Conservation (phyloP, 108 stramenopile genomes). For the Fistulifera pelliculosa region DNA sequence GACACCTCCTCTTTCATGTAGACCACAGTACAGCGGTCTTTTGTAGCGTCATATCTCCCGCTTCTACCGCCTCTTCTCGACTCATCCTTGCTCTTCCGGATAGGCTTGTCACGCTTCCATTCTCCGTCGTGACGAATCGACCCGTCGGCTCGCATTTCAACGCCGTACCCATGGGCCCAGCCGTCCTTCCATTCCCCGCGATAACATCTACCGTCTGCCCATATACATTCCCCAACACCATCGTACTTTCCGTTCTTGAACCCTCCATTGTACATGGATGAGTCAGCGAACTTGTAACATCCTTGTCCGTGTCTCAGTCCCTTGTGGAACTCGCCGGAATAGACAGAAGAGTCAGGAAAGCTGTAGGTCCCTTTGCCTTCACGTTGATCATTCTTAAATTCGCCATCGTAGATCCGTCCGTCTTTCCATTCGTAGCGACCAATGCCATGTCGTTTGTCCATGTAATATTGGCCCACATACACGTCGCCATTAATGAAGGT, state of each 20-base stretch:
- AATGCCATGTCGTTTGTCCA: conserved; percentile 18
- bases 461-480: conserved; percentile 18
- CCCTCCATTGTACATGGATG: conserved; percentile 16
- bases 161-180: conserved; percentile 27
- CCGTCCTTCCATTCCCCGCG: conserved; percentile 29
- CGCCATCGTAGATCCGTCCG: conserved; percentile 23
- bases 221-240: conserved; percentile 22
- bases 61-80: background rate
- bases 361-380: conserved; percentile 21
- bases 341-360: conserved; percentile 25
- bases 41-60: background rate
- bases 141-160: conserved; percentile 27
- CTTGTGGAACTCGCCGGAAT: conserved; percentile 23
- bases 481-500: conserved; percentile 14
- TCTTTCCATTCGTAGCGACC: conserved; percentile 20
- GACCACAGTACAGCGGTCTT: too few species aligned
- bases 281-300: conserved; percentile 18
- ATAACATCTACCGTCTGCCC: conserved; percentile 27
- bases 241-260: conserved; percentile 21
- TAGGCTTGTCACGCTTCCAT: conserved; percentile 30
- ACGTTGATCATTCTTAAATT: conserved; percentile 11
- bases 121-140: conserved; percentile 31
- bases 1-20: too few species aligned
- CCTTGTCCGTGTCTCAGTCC: conserved; percentile 33
- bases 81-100: background rate